Conservation (phyloP, 2,329 filamentous ascomycete genomes). For the Cadophora sp. region DNA sequence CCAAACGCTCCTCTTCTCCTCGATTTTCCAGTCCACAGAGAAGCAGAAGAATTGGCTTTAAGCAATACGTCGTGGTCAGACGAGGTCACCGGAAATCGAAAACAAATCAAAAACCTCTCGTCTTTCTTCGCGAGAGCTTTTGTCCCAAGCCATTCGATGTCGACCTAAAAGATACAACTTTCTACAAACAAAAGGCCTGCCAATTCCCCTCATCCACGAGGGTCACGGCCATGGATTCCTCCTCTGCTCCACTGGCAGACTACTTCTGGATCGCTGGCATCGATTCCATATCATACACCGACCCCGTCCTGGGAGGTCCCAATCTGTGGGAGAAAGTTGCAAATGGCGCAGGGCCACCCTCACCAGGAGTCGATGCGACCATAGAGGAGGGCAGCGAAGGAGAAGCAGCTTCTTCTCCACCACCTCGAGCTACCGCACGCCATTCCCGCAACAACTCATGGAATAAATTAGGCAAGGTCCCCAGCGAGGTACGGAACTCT, state of each 20-base stretch:
- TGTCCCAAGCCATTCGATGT: conserved; percentile 33
- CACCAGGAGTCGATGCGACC: conserved; percentile 57
- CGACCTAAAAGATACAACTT: conserved; percentile 22
- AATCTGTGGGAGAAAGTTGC: conserved; percentile 35
- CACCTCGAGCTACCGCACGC: conserved; percentile 49
- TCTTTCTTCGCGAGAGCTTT: conserved; percentile 10
- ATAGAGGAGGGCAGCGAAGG: conserved; percentile 63
- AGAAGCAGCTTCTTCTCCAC: conserved; percentile 53
- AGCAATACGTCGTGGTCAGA: background rate
- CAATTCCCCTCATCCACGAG: conserved; percentile 14
- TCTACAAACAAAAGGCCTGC: conserved; percentile 25
- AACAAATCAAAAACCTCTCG: background rate
- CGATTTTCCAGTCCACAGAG: background rate
- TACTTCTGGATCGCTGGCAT: conserved; percentile 80
- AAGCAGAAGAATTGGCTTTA: background rate
- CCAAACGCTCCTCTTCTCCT: background rate
- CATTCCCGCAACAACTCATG: conserved; percentile 68
- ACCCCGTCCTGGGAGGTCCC: conserved; percentile 51
- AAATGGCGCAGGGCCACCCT: conserved; percentile 37
- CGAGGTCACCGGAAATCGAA: too few species aligned
- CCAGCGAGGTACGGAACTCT: conserved; percentile 57
- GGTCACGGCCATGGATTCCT: conserved; percentile 45
- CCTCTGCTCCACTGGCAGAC: conserved; percentile 71
- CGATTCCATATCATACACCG: conserved; percentile 70
- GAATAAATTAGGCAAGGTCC: conserved; percentile 62